These are phyloP conservation scores for Pterocarpus santalinus DNA, from an alignment of 306 rosid genomes.

Conservation along the genomic window DNA sequence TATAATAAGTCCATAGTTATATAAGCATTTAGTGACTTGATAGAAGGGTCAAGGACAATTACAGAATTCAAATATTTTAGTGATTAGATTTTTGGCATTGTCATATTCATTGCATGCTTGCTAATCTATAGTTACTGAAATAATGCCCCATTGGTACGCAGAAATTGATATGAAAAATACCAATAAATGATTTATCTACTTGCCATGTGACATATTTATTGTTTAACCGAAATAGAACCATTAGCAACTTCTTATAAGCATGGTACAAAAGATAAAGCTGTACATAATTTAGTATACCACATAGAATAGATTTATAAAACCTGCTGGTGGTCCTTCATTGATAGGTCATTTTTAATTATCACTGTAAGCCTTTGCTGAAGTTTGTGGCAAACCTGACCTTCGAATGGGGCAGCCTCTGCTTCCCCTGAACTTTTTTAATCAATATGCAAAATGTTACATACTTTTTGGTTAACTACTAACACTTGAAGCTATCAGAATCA, in stretches of 20 bases:
- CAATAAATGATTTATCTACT: not conserved
- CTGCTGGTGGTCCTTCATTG: not conserved
- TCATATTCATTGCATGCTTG: conserved; percentile 8
- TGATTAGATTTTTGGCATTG: not conserved
- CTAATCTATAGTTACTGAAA: not conserved
- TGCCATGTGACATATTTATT: not conserved
- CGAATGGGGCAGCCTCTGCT: not conserved
- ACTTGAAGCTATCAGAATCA: not conserved
- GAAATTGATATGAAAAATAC: not conserved
- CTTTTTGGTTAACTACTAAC: not conserved
- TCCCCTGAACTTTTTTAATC: not conserved
- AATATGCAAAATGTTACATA: not conserved
- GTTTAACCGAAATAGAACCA: not conserved
- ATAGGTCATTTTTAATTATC: not conserved
- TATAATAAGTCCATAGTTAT: not conserved
- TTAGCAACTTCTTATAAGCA: not conserved
- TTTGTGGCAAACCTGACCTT: not conserved
- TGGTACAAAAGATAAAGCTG: not conserved
- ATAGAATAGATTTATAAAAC: not conserved
- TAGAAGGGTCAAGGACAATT: not conserved
- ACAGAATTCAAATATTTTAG: not conserved
- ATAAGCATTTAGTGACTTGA: not conserved
- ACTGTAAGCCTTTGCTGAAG: not conserved
- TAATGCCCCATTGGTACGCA: not conserved
- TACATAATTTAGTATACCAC: not conserved